Evolutionary conservation across 352 stramenopile genomes (phyloP), one percentile per base, ranked within the genome.

Genomic region (Blastocystis sp.): DNA sequence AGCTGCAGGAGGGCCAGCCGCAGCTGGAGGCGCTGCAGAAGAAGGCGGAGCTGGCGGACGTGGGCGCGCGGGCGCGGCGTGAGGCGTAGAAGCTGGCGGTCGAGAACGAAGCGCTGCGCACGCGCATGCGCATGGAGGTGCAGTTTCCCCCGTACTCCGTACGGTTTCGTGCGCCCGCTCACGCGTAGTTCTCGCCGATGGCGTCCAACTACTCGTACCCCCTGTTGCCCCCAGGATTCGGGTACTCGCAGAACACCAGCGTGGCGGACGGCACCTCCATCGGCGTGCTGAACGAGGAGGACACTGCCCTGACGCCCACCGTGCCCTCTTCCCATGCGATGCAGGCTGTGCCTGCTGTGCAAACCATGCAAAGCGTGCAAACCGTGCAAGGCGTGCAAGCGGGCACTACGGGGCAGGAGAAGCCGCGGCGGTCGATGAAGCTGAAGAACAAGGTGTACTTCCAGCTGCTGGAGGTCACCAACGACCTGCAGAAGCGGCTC

Each of bases 211-310:
- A 68, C 61, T 11, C 66, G 2, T 84, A 84, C 34, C 74, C 74
- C 4, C 52, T 84, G 3, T 21, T 84, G 4, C 74, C 74, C 34
- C 74, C 74, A 1, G 74, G 74, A 9, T 84, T 84, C 60, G 74
- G 74, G 1, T 84, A 84, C 34, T 84, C 74, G n/a, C 74, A 84
- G 74, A 42, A 66, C 2, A 69, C 74, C 17, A 84, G 74, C 45
- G 74, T 84, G 54, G 60, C 74, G 38, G 74, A 84, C 45, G 74
- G 74, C 34, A 68, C 24, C 54, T 84, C 74, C 17, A 24, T 84
- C 19, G 74, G 52, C 24, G 34, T 68, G 57, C 19, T 84, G 52
- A 63, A 61, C 21, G 74, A 84, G n/a, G 74, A 84, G 6, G 74
- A 84, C 28, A 74, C 64, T 21, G 64, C n/a, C 7, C 34, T 34